These are phyloP conservation scores for Apium graveolens DNA, from an alignment of 129 eudicot genomes.

Conservation along the genomic window DNA sequence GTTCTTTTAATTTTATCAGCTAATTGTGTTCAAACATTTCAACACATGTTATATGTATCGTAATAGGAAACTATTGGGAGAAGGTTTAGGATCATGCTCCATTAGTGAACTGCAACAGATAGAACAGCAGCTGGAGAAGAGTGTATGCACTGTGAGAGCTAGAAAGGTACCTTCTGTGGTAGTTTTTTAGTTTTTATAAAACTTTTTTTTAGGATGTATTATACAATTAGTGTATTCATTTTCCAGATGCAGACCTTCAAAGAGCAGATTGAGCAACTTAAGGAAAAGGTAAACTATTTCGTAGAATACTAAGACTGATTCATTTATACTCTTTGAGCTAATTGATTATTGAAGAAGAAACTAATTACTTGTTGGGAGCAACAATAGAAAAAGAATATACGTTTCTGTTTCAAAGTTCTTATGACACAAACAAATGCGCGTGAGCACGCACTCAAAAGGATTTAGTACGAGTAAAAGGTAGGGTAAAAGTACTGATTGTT, in stretches of 20 bases:
- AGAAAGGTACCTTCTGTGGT: not conserved
- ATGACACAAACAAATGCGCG: too few species aligned
- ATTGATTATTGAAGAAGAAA: too few species aligned
- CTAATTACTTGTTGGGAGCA: too few species aligned
- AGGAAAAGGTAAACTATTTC: slow-evolving; percentile 60
- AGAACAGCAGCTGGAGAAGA: slow-evolving; percentile 69
- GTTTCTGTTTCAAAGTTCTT: too few species aligned
- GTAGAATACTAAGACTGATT: too few species aligned
- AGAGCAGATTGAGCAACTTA: slow-evolving; percentile 65
- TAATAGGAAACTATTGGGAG: slow-evolving; percentile 83
- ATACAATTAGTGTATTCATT: not conserved
- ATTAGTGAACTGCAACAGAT: slow-evolving; percentile 65
- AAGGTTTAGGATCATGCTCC: slow-evolving; percentile 59
- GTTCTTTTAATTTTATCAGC: too few species aligned
- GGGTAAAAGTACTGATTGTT: not conserved
- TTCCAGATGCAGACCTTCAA: slow-evolving; percentile 67
- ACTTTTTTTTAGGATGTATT: too few species aligned
- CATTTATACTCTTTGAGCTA: too few species aligned
- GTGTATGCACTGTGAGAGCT: slow-evolving; percentile 51
- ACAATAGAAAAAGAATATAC: too few species aligned
- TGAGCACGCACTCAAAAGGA: too few species aligned
- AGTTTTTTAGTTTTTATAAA: not conserved
- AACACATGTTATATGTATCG: not conserved
- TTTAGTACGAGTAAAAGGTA: too few species aligned
- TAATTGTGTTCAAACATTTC: not conserved